phyloP scores from a whole-genome alignment of 306 rosid species.

The Medicago truncatula region DNA sequence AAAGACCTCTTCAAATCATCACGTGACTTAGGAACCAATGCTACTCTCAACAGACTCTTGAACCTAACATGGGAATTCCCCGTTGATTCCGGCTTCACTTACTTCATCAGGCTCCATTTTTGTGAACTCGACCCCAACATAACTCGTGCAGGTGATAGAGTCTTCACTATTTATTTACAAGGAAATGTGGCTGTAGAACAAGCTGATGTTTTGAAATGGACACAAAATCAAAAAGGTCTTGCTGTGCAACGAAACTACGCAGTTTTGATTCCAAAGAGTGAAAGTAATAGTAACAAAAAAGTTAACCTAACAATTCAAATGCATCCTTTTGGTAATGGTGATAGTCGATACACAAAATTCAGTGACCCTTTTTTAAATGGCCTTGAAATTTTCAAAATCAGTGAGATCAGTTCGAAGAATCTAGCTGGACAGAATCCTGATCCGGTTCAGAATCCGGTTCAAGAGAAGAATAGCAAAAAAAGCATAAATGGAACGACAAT shows the following conservation, averaged over 20 bases:
- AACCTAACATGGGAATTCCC: conserved; percentile 47
- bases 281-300: conserved; percentile 16
- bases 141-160: accelerated
- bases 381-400: conserved; percentile 59
- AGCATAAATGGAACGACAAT: neutral
- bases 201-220: conserved; percentile 40
- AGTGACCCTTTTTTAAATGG: conserved; percentile 55
- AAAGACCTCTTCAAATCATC: conserved; percentile 26
- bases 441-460: neutral
- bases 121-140: conserved; percentile 40
- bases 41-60: neutral
- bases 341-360: accelerated
- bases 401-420: neutral
- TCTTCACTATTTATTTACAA: conserved; percentile 43
- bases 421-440: conserved; percentile 58
- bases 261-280: neutral
- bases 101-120: conserved; percentile 54
- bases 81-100: conserved; percentile 27
- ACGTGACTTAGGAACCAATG: conserved; percentile 37
- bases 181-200: neutral
- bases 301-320: conserved; percentile 34
- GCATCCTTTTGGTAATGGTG: neutral
- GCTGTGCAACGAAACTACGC: conserved; percentile 42
- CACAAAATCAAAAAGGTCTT: neutral
- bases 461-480: neutral